Evolutionary conservation across 2,329 filamentous ascomycete genomes (phyloP).

Genomic region (Clonostachys rosea): DNA sequence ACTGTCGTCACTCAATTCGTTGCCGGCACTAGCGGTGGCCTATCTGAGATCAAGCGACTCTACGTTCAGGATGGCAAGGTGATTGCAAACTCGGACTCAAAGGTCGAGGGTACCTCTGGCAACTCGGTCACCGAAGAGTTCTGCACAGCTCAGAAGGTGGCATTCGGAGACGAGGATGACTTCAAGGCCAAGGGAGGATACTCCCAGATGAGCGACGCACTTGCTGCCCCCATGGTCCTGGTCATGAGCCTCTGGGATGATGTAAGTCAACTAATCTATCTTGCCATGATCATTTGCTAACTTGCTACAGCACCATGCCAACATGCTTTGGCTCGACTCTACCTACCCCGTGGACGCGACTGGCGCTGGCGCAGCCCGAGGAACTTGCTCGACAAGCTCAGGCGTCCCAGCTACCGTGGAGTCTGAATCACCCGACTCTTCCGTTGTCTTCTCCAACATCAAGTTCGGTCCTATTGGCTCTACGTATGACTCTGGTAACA

Average conservation of each 20-base stretch:
- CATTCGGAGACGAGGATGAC: slow-evolving; percentile 38
- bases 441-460: slow-evolving; percentile 40
- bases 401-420: slow-evolving; percentile 13
- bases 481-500: neutral
- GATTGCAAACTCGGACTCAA: slow-evolving; percentile 38
- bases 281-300: slow-evolving; percentile 43
- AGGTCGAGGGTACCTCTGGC: slow-evolving; percentile 53
- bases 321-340: slow-evolving; percentile 69
- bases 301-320: slow-evolving; percentile 46
- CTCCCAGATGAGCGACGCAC: slow-evolving; percentile 45
- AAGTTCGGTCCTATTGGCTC: slow-evolving; percentile 34
- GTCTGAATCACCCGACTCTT: slow-evolving; percentile 7
- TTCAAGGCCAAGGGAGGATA: slow-evolving; percentile 54
- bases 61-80: slow-evolving; percentile 56
- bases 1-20: slow-evolving; percentile 54
- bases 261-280: slow-evolving; percentile 10
- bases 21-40: slow-evolving; percentile 12
- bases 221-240: slow-evolving; percentile 57
- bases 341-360: slow-evolving; percentile 39
- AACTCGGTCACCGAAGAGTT: slow-evolving; percentile 57
- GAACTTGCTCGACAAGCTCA: slow-evolving; percentile 11
- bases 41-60: slow-evolving; percentile 51
- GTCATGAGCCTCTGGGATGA: slow-evolving; percentile 54
- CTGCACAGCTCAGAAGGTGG: slow-evolving; percentile 50
- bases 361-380: slow-evolving; percentile 12